Conservation (phyloP, 257 asterid species). For the Thymus mandschuricus region DNA sequence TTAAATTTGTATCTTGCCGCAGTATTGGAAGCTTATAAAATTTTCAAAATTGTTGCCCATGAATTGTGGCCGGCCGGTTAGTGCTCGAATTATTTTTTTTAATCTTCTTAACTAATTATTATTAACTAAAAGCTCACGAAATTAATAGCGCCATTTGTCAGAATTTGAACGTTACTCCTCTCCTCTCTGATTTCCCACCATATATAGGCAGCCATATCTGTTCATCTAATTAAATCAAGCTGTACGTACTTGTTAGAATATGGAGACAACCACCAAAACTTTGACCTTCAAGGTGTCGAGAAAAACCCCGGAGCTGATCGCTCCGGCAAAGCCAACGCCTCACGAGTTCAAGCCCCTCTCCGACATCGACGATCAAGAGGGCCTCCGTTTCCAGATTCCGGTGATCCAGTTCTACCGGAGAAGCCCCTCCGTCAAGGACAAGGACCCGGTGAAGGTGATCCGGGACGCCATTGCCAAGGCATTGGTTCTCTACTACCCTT, state of each 20-base stretch:
- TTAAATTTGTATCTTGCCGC: no score
- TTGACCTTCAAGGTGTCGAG: slow-evolving; percentile 51
- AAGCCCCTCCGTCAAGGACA: slow-evolving; percentile 27
- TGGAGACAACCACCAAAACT: slow-evolving; percentile 39
- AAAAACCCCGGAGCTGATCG: slow-evolving; percentile 48
- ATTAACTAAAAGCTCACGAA: no score
- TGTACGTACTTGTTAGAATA: neutral
- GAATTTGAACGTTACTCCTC: no score
- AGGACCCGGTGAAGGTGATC: slow-evolving; percentile 56
- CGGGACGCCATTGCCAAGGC: slow-evolving; percentile 55
- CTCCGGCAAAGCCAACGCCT: slow-evolving; percentile 64
- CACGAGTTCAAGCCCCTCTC: slow-evolving; percentile 55
- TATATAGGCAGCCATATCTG: no score
- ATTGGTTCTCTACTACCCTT: slow-evolving; percentile 69
- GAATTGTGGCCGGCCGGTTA: no score
- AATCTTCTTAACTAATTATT: no score
- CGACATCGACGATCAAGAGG: slow-evolving; percentile 67
- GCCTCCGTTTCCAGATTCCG: slow-evolving; percentile 52
- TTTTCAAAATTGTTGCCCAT: no score
- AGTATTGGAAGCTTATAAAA: no score
- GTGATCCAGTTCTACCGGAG: slow-evolving; percentile 58
- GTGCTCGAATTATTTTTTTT: no score
- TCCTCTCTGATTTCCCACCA: no score
- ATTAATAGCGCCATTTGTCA: no score
- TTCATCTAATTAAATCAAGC: no score